phyloP scores from a whole-genome alignment of 1,139 yeast genomes.

The Lizanozyma gosingica region DNA sequence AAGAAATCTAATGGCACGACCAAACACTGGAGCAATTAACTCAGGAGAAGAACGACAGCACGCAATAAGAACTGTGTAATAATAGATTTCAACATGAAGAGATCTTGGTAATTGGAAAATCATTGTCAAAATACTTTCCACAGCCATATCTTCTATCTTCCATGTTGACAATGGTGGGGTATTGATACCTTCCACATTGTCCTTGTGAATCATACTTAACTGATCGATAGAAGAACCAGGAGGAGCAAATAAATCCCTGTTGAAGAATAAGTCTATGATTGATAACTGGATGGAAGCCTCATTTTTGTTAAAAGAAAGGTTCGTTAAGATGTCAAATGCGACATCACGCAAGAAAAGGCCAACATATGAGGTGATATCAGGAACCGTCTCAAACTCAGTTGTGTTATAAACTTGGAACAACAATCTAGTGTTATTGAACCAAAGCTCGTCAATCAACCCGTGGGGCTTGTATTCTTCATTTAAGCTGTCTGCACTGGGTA shows the following conservation, averaged over 20 bases:
- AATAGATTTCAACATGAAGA: constrained; percentile 61
- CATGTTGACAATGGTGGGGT: constrained; percentile 54
- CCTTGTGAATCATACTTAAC: constrained; percentile 33
- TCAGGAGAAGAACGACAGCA: constrained; percentile 84
- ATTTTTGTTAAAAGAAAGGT: constrained; percentile 80
- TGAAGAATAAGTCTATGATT: constrained; percentile 66
- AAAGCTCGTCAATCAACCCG: constrained; percentile 29
- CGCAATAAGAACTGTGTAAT: constrained; percentile 79
- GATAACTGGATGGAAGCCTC: constrained; percentile 82
- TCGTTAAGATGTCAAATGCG: constrained; percentile 62
- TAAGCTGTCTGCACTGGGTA: constrained; percentile 25
- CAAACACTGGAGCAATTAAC: constrained; percentile 92
- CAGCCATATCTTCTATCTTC: constrained; percentile 86
- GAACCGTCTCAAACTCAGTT: constrained; percentile 60
- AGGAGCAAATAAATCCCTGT: constrained; percentile 63
- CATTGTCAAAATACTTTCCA: constrained; percentile 73
- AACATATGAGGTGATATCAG: constrained; percentile 47
- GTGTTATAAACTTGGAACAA: constrained; percentile 58
- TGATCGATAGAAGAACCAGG: constrained; percentile 81
- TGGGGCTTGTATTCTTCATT: constrained; percentile 12
- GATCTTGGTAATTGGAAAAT: constrained; percentile 68
- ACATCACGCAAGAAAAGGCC: constrained; percentile 66
- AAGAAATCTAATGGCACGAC: constrained; percentile 82
- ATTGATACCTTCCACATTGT: constrained; percentile 31
- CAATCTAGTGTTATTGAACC: constrained; percentile 45